A percentile compares a stretch with the other conserved stretches of the same genome.
These are phyloP conservation scores for Pestalotiopsis sp. DNA, from an alignment of 2,329 filamentous ascomycete species.

Conservation along the genomic window DNA sequence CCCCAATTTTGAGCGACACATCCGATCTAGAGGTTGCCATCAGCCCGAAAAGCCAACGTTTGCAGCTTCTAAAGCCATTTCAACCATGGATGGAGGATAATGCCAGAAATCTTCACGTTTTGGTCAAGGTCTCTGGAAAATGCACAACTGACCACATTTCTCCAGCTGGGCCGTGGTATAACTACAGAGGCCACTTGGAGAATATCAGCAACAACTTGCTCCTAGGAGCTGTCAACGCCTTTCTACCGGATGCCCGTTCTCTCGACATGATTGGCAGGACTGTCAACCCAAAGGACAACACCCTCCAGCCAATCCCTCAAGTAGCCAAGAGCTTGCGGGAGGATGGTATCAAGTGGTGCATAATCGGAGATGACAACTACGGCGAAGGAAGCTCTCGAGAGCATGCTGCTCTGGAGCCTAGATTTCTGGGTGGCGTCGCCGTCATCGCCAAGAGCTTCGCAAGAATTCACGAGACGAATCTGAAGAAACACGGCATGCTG, in stretches of 20 bases:
- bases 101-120: conserved; percentile 77
- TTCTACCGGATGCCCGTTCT: conserved; percentile 50
- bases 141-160: conserved; percentile 97
- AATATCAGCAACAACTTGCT: conserved; percentile 99
- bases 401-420: conserved; percentile 95
- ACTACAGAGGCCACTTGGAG: conserved; percentile 98
- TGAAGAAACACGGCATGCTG: conserved; percentile 99
- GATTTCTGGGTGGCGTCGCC: conserved; percentile 93
- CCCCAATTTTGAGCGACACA: conserved; percentile 79
- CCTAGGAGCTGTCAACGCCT: conserved; percentile 88
- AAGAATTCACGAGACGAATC: conserved; percentile 99
- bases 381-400: conserved; percentile 97
- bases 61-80: conserved; percentile 90
- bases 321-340: conserved; percentile 98
- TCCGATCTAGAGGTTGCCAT: conserved; percentile 75
- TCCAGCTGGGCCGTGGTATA: conserved; percentile 95
- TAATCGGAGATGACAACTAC: conserved; percentile 99
- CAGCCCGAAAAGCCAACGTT: conserved; percentile 87
- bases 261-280: conserved; percentile 98
- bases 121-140: conserved; percentile 97
- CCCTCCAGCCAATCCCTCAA: conserved; percentile 86
- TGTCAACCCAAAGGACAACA: conserved; percentile 83
- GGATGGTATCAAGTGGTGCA: conserved; percentile 95
- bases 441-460: conserved; percentile 96
- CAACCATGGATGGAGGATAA: conserved; percentile 91